A percentile compares a stretch with the other conserved stretches of the same genome.
Conservation (phyloP, 441 rosid species). For the Populus hybrid region DNA sequence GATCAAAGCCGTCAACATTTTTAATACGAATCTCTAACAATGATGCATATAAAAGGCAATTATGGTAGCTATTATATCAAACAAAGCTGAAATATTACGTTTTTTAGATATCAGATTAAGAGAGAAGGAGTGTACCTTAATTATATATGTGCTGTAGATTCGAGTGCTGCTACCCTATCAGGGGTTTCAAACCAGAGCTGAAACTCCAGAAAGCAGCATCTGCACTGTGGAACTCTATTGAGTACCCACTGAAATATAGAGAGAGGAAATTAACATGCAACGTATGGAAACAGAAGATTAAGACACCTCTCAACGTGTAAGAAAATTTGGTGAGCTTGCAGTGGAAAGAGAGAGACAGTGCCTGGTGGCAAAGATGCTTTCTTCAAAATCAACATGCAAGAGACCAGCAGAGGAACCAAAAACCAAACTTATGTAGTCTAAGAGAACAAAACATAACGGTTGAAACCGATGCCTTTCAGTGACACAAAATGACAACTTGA, state of each 20-base stretch:
- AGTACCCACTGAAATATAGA: too few relatives aligned
- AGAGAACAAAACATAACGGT: slow-evolving; percentile 1
- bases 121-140: neutral
- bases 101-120: neutral
- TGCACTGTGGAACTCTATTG: neutral
- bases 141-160: too few relatives aligned
- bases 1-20: neutral
- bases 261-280: neutral
- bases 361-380: slow-evolving; percentile 14
- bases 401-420: neutral
- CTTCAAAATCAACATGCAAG: slow-evolving; percentile 8
- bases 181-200: too few relatives aligned
- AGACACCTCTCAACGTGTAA: slow-evolving; percentile 1
- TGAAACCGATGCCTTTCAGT: slow-evolving; percentile 5
- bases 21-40: neutral
- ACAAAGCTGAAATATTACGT: neutral
- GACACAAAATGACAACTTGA: neutral
- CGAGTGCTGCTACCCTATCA: too few relatives aligned
- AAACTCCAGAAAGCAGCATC: neutral
- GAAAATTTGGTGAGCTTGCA: slow-evolving; percentile 6
- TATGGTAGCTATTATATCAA: too few relatives aligned
- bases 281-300: neutral
- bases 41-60: neutral
- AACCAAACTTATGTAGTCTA: neutral
- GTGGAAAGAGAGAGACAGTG: neutral